A percentile compares a stretch with the other conserved stretches of the same genome.
phyloP scores from a whole-genome alignment of 257 asterid genomes.

The Phtheirospermum japonicum region DNA sequence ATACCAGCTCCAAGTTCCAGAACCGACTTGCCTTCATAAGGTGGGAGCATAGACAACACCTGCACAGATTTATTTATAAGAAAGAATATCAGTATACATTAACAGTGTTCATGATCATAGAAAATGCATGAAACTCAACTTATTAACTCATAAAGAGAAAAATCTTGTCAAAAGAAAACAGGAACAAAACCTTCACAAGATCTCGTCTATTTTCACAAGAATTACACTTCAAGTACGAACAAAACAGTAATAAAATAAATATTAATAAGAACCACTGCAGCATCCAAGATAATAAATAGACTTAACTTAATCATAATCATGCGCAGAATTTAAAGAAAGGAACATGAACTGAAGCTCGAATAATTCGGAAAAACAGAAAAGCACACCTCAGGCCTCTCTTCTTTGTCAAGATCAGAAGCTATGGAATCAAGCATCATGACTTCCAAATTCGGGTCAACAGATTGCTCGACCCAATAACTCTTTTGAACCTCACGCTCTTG shows the following conservation, averaged over 20 bases:
- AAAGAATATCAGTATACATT: constrained; percentile 1
- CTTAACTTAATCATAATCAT: neutral
- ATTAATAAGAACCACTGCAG: too few species aligned
- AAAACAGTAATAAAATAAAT: too few species aligned
- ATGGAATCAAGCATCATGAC: constrained; percentile 98
- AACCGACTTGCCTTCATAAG: constrained; percentile 73
- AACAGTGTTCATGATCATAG: neutral
- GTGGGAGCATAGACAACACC: constrained; percentile 89
- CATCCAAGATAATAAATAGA: too few species aligned
- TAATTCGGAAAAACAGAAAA: neutral
- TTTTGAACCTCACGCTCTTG: constrained; percentile 88
- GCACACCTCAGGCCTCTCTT: constrained; percentile 91
- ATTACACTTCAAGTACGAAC: too few species aligned
- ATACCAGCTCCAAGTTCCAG: constrained; percentile 99
- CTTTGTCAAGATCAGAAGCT: constrained; percentile 94
- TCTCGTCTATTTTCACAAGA: too few species aligned
- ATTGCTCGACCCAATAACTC: constrained; percentile 88
- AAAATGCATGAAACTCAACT: neutral
- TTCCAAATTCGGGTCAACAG: constrained; percentile 71
- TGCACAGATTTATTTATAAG: constrained; percentile 17
- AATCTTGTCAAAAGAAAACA: neutral
- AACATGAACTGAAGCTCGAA: neutral
- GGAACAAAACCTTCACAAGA: neutral
- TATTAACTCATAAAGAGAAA: neutral
- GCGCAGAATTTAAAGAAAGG: too few species aligned